Evolutionary conservation across 768 basidiomycete genomes (phyloP).

Genomic region (Mycena vulgaris): DNA sequence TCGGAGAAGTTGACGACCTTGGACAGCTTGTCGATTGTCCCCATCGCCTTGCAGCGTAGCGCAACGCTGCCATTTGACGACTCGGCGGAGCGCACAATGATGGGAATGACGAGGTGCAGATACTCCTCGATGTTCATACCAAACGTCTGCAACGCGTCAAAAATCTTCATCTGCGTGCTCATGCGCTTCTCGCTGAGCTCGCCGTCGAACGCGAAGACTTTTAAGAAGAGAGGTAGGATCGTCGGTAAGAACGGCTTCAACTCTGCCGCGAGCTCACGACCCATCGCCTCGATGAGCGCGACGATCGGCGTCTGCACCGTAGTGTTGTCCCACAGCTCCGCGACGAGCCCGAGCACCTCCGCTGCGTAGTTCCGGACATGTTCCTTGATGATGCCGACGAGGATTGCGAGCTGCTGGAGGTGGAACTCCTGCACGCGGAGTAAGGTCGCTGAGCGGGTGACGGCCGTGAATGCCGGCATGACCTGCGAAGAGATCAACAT

Average conservation of each 20-base stretch:
- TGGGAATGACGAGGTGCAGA: conserved; percentile 95
- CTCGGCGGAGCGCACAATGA: conserved; percentile 94
- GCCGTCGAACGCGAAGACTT: conserved; percentile 84
- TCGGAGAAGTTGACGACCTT: conserved; percentile 97
- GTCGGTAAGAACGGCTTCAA: conserved; percentile 97
- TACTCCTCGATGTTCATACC: conserved; percentile 98
- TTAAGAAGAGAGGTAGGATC: conserved; percentile 91
- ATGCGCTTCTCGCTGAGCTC: conserved; percentile 87
- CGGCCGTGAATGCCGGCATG: conserved; percentile 93
- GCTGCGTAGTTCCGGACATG: conserved; percentile 94
- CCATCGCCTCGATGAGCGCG: conserved; percentile 91
- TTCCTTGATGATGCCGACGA: conserved; percentile 96
- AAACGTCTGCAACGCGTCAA: conserved; percentile 96
- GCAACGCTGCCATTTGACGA: conserved; percentile 79
- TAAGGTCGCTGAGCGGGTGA: conserved; percentile 81
- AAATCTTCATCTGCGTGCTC: conserved; percentile 88
- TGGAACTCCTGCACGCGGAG: conserved; percentile 93
- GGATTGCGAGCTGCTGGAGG: conserved; percentile 94
- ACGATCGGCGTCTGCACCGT: conserved; percentile 94
- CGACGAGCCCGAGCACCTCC: conserved; percentile 88
- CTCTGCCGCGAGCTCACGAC: conserved; percentile 94
- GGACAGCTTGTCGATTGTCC: conserved; percentile 92
- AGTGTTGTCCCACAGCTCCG: conserved; percentile 91
- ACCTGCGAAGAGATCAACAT: conserved; percentile 65
- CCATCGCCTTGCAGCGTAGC: conserved; percentile 90